Evolutionary conservation across 371 early-diverging fungal genomes (phyloP).

Genomic region (Lichtheimia ornata): DNA sequence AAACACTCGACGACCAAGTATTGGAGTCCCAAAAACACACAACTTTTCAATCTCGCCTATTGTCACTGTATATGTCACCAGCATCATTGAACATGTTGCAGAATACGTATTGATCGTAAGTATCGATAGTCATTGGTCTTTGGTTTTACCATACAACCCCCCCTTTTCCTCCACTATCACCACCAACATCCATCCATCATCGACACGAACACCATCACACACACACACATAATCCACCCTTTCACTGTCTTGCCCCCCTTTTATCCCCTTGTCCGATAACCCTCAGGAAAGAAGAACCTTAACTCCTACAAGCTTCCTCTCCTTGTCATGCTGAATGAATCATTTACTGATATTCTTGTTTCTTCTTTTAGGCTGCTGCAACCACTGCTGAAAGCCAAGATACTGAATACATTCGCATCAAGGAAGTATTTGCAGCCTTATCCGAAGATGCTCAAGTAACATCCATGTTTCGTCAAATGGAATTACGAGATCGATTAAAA

Average conservation of each 20-base stretch:
- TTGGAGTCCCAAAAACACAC: not conserved
- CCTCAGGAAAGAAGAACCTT: too few species aligned
- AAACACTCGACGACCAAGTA: conserved; percentile 10
- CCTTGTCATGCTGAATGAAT: not conserved
- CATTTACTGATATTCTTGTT: not conserved
- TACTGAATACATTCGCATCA: conserved; percentile 53
- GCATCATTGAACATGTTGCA: conserved; percentile 62
- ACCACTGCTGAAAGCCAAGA: conserved; percentile 50
- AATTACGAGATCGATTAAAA: conserved; percentile 32
- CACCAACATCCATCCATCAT: too few species aligned
- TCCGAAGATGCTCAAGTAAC: conserved; percentile 53
- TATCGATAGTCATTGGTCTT: not conserved
- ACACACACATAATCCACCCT: too few species aligned
- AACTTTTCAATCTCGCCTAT: conserved; percentile 45
- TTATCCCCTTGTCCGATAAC: too few species aligned
- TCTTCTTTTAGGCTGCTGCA: conserved; percentile 12
- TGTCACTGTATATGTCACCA: conserved; percentile 60
- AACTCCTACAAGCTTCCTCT: too few species aligned
- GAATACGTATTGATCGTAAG: conserved; percentile 54
- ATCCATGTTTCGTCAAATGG: conserved; percentile 46
- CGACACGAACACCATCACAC: too few species aligned
- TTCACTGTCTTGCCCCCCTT: too few species aligned
- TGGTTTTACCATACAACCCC: too few species aligned
- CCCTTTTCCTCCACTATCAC: too few species aligned
- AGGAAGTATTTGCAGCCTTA: conserved; percentile 51